phyloP scores from a whole-genome alignment of 176 grass and related monocot species.

The Cocos nucifera region DNA sequence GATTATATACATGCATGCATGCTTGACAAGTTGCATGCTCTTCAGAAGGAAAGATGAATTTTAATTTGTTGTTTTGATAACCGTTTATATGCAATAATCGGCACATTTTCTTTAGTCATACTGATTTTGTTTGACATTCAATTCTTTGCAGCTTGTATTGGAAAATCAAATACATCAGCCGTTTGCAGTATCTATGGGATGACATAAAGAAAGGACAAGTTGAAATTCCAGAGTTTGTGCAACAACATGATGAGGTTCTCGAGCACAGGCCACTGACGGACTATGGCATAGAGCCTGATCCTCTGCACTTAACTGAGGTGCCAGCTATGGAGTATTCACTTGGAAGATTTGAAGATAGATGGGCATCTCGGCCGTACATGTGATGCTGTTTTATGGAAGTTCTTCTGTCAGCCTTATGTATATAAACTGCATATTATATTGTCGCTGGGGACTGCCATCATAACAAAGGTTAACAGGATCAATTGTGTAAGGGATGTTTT shows the following conservation, averaged over 20 bases:
- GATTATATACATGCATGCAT: too few relatives aligned
- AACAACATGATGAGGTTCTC: conserved; percentile 63
- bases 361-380: conserved; percentile 55
- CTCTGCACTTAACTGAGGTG: conserved; percentile 65
- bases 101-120: too few relatives aligned
- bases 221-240: conserved; percentile 89
- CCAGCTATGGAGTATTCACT: conserved; percentile 48
- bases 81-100: too few relatives aligned
- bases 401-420: too few relatives aligned
- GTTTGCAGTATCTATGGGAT: conserved; percentile 78
- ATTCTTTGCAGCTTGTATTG: conserved; percentile 58
- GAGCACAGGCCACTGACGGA: conserved; percentile 92
- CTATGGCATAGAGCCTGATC: conserved; percentile 91
- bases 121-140: background rate
- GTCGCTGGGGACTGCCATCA: too few relatives aligned
- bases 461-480: too few relatives aligned
- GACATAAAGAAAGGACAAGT: conserved; percentile 67
- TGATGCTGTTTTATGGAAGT: conserved; percentile 11
- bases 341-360: conserved; percentile 67
- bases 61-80: too few relatives aligned
- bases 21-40: too few relatives aligned
- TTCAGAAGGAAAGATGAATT: too few relatives aligned
- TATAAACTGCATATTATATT: too few relatives aligned
- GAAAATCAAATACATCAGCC: conserved; percentile 95
- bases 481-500: too few relatives aligned